These are phyloP conservation scores for Fusarium pseudoanthophilum DNA, from an alignment of 2,329 filamentous ascomycete genomes.

Conservation along the genomic window DNA sequence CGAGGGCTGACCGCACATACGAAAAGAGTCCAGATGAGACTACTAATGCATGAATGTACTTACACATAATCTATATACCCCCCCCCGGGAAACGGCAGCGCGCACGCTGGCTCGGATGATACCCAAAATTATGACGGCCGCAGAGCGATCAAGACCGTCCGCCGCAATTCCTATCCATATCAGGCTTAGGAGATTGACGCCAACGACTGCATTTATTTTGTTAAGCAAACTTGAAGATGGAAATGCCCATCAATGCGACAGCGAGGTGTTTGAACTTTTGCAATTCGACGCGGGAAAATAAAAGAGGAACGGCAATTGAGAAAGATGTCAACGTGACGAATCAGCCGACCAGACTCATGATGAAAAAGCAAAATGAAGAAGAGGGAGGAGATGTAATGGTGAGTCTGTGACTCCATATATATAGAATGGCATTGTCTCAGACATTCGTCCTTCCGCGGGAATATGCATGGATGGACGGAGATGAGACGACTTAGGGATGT, in stretches of 20 bases:
- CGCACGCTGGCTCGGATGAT: not conserved
- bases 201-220: slow-evolving; percentile 32
- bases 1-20: not conserved
- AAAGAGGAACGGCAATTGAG: not conserved
- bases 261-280: slow-evolving; percentile 30
- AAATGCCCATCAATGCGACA: slow-evolving; percentile 17
- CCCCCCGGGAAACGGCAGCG: not conserved
- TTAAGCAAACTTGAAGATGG: slow-evolving; percentile 11
- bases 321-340: not conserved
- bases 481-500: not conserved
- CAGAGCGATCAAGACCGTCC: slow-evolving; percentile 6
- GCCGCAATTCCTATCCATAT: not conserved
- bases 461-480: slow-evolving; percentile 9
- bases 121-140: not conserved
- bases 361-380: not conserved
- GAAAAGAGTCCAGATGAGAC: slow-evolving; percentile 6
- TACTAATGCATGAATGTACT: slow-evolving; percentile 15
- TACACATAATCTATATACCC: slow-evolving; percentile 23
- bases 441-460: slow-evolving; percentile 3
- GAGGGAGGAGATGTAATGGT: not conserved
- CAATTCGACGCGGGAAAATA: slow-evolving; percentile 3
- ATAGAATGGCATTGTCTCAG: slow-evolving; percentile 16
- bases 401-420: slow-evolving; percentile 27
- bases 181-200: not conserved
- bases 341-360: not conserved